phyloP scores from a whole-genome alignment of 1,284 basidiomycete species.

The Trichosporon inkin region DNA sequence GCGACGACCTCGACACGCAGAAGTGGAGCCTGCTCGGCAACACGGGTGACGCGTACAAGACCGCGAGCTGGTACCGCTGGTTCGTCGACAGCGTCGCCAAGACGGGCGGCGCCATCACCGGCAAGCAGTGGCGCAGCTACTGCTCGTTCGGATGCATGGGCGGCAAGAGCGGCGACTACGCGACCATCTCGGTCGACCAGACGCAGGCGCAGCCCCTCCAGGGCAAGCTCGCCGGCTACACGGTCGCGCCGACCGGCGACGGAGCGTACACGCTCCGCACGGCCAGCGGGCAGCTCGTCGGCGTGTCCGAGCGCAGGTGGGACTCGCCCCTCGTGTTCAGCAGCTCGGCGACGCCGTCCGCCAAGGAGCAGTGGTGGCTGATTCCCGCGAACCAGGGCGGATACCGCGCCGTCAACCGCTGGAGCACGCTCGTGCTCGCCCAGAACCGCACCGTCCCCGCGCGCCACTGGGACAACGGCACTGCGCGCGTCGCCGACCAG shows the following conservation, averaged over 20 bases:
- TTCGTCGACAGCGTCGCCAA: constrained; percentile 9
- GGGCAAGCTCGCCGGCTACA: neutral
- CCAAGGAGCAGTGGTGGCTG: neutral
- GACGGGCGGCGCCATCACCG: constrained; percentile 11
- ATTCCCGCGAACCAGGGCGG: neutral
- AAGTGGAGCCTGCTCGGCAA: constrained; percentile 15
- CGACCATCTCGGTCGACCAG: constrained; percentile 13
- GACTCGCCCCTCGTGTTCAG: neutral
- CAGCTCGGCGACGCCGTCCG: neutral
- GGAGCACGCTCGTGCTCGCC: constrained; percentile 4
- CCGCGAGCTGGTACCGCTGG: constrained; percentile 18
- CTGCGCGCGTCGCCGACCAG: neutral
- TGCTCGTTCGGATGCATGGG: constrained; percentile 19
- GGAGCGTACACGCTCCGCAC: constrained; percentile 14
- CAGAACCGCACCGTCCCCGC: neutral
- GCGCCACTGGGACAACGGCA: neutral
- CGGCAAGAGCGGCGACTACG: constrained; percentile 13
- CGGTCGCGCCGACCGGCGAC: constrained; percentile 11
- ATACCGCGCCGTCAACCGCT: neutral
- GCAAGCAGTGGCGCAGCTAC: constrained; percentile 14
- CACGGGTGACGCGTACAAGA: constrained; percentile 17
- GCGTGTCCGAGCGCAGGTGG: constrained; percentile 15
- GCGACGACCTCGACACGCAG: constrained; percentile 14
- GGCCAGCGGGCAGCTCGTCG: neutral
- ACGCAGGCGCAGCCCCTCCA: neutral